Conservation (phyloP, 208 protist genomes). For the Wallacemonas rigidus region DNA sequence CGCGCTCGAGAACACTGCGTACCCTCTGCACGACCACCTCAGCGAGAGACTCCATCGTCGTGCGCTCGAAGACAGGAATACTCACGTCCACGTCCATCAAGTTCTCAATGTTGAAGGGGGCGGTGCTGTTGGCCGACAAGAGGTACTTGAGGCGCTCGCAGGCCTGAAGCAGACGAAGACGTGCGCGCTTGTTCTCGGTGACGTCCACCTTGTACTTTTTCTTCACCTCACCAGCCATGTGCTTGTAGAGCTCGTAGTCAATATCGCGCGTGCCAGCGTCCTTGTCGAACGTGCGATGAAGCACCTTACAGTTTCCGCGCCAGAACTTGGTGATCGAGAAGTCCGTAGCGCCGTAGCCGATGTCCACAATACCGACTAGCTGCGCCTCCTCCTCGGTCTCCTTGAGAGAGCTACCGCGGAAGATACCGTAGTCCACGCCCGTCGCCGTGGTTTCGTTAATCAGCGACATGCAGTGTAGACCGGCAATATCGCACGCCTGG, state of each 20-base stretch:
- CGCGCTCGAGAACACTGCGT: conserved; percentile 51
- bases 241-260: conserved; percentile 78
- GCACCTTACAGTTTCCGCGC: conserved; percentile 78
- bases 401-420: conserved; percentile 74
- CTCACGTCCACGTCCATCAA: conserved; percentile 92
- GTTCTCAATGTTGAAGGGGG: conserved; percentile 89
- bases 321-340: conserved; percentile 86
- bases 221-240: conserved; percentile 80
- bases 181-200: conserved; percentile 74
- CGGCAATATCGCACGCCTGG: conserved; percentile 85
- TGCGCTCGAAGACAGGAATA: conserved; percentile 78
- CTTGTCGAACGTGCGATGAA: conserved; percentile 78
- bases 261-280: conserved; percentile 85
- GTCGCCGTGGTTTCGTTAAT: conserved; percentile 91
- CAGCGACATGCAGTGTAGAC: conserved; percentile 87
- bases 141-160: conserved; percentile 92
- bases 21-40: conserved; percentile 52
- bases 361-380: conserved; percentile 85
- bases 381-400: conserved; percentile 83
- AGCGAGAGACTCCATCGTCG: conserved; percentile 71
- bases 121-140: conserved; percentile 84
- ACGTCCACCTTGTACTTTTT: conserved; percentile 91
- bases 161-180: conserved; percentile 77
- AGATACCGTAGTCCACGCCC: conserved; percentile 92
- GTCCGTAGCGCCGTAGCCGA: conserved; percentile 84